These are phyloP conservation scores for Russula sp. DNA, from an alignment of 768 basidiomycete genomes.

Conservation along the genomic window DNA sequence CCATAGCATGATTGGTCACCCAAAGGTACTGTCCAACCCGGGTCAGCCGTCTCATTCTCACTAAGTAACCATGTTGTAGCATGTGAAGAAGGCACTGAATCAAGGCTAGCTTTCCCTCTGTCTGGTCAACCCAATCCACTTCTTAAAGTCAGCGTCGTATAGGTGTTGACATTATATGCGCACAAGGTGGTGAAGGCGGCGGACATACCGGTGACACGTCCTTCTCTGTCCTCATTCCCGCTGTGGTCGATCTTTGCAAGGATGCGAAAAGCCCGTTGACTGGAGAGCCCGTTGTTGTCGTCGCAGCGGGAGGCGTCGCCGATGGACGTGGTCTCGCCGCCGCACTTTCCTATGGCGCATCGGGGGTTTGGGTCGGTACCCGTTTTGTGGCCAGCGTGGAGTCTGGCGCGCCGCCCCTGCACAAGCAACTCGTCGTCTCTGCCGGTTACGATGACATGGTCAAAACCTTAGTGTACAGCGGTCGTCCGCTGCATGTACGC, in stretches of 20 bases:
- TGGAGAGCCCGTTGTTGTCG: constrained; percentile 64
- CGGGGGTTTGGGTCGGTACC: constrained; percentile 85
- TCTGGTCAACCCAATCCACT: neutral
- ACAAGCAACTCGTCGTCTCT: constrained; percentile 58
- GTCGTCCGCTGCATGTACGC: constrained; percentile 75
- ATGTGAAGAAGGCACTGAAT: constrained; percentile 67
- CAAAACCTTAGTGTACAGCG: constrained; percentile 67
- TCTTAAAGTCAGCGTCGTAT: neutral
- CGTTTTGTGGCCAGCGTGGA: constrained; percentile 79
- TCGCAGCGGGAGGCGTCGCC: constrained; percentile 80
- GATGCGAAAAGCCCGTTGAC: constrained; percentile 65
- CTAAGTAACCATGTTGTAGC: constrained; percentile 32
- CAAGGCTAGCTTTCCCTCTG: constrained; percentile 37
- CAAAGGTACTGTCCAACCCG: constrained; percentile 45
- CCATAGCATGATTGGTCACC: constrained; percentile 73
- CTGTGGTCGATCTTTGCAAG: constrained; percentile 73
- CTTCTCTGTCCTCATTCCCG: constrained; percentile 76
- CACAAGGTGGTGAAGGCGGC: constrained; percentile 82
- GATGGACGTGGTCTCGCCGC: constrained; percentile 79
- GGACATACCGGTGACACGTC: constrained; percentile 83
- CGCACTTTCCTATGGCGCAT: constrained; percentile 68
- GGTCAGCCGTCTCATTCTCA: constrained; percentile 1
- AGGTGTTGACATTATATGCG: constrained; percentile 89
- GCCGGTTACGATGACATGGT: constrained; percentile 72
- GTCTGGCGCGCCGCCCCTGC: constrained; percentile 67